Evolutionary conservation across 2,329 filamentous ascomycete species (phyloP), one percentile per base, ranked within the genome.

Genomic region (Fusarium sp.): DNA sequence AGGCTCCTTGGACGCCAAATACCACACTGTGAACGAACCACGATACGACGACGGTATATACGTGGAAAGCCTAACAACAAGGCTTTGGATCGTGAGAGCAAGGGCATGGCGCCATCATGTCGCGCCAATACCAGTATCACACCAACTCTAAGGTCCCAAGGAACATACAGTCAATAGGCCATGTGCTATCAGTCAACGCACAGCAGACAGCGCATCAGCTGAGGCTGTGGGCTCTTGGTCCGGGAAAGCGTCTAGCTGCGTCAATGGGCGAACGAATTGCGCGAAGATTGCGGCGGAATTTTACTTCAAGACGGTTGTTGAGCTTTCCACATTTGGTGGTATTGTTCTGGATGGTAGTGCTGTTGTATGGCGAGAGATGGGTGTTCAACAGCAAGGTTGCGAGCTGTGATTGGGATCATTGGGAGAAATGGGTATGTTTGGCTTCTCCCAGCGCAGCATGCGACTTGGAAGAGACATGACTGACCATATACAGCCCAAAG

Each of bases 291-390:
- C 75, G 77, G 10, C 73, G 74, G 76, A 90, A 89, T 75, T 73
- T 90, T 78, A 83, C 83, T 38, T 79, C 84, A 28, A 82, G 84
- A 48, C 85, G 88, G n/a, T 74, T 91, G 33, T 75, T 91, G 54
- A 91, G 86, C 83, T 86, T 94, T 62, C 88, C 90, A 39, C 92
- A 93, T 79, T 80, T 91, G 22, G 81, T 97, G 72, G 89, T 93
- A 24, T 79, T 89, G 18, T 66, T 95, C 50, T 99, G 96, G 95
- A 77, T 95, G 44, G 81, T 93, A 28, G 87, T 93, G 26, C 78
- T 99, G 70, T 89, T 96, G 73, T 96, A 93, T 90, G 95, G 95
- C 3, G 96, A 99, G 84, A 87, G 93, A 66, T 92, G 89, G 82
- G 88, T 92, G 39, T 98, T 97, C 81, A 86, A 88, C 59, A 89